These are phyloP conservation scores for Apocynum venetum DNA, from an alignment of 257 asterid species.

Conservation along the genomic window DNA sequence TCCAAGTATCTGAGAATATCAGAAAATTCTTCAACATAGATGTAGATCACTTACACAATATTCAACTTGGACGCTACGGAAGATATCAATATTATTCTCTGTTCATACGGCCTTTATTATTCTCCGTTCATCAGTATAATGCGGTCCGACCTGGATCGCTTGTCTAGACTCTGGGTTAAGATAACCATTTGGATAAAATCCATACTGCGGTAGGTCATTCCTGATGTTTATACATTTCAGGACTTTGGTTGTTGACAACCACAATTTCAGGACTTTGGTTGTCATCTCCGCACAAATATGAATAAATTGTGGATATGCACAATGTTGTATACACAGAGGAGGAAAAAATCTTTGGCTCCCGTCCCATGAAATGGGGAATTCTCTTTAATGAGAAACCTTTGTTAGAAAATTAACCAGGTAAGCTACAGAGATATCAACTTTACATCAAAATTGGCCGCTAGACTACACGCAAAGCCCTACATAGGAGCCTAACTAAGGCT, in stretches of 20 bases:
- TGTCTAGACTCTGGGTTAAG: too few relatives aligned
- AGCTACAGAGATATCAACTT: neutral
- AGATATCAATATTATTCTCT: neutral
- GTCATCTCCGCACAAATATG: neutral
- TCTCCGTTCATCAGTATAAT: too few relatives aligned
- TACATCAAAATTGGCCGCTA: constrained; percentile 1
- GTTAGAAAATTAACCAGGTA: neutral
- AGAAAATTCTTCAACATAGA: neutral
- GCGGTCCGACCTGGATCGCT: too few relatives aligned
- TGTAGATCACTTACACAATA: neutral
- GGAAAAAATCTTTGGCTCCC: neutral
- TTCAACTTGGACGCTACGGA: neutral
- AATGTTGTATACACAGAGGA: neutral
- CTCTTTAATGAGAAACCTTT: neutral
- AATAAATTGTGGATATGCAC: neutral
- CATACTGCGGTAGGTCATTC: neutral
- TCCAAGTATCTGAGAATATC: neutral
- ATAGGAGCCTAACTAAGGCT: neutral
- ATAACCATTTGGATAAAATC: neutral
- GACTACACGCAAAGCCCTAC: neutral
- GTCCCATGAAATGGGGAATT: neutral
- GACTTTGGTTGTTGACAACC: too few relatives aligned
- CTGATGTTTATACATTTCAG: too few relatives aligned
- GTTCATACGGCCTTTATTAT: too few relatives aligned
- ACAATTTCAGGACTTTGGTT: too few relatives aligned